A percentile compares a stretch with the other conserved stretches of the same genome.
Evolutionary conservation across 306 rosid genomes (phyloP).

Genomic region (Glycine soja): DNA sequence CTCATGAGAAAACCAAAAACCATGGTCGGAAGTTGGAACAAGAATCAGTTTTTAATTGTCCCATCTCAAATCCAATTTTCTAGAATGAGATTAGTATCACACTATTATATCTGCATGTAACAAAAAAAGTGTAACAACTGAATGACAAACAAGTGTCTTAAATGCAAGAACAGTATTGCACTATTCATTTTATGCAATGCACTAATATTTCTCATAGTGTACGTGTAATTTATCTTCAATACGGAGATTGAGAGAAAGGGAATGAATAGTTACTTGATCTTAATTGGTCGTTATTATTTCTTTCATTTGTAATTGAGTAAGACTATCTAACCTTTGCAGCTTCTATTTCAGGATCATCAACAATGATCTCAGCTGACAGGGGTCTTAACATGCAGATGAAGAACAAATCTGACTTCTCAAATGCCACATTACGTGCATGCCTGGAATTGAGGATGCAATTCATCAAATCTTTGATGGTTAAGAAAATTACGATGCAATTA

Average conservation of each 20-base stretch:
- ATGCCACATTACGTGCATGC: conserved; percentile 88
- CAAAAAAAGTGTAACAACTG: too few relatives aligned
- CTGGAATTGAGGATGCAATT: conserved; percentile 50
- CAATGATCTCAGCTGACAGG: conserved; percentile 48
- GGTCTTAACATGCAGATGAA: conserved; percentile 91
- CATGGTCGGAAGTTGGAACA: background rate
- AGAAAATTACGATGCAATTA: background rate
- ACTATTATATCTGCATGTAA: too few relatives aligned
- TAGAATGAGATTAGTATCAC: background rate
- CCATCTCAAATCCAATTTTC: background rate
- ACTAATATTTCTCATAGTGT: too few relatives aligned
- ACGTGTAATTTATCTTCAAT: too few relatives aligned
- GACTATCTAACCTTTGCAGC: conserved; percentile 76
- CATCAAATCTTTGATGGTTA: conserved; percentile 34
- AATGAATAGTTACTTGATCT: background rate
- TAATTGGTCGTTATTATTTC: background rate
- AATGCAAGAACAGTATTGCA: too few relatives aligned
- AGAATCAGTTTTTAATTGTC: background rate
- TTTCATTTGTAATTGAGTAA: background rate
- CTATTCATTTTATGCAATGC: too few relatives aligned
- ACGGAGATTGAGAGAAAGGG: too few relatives aligned
- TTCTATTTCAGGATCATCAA: conserved; percentile 83
- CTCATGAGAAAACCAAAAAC: background rate
- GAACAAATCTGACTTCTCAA: conserved; percentile 89
- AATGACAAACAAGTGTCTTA: too few relatives aligned